phyloP scores from a whole-genome alignment of 805 yeast genomes.

The Hanseniaspora valbyensis region DNA sequence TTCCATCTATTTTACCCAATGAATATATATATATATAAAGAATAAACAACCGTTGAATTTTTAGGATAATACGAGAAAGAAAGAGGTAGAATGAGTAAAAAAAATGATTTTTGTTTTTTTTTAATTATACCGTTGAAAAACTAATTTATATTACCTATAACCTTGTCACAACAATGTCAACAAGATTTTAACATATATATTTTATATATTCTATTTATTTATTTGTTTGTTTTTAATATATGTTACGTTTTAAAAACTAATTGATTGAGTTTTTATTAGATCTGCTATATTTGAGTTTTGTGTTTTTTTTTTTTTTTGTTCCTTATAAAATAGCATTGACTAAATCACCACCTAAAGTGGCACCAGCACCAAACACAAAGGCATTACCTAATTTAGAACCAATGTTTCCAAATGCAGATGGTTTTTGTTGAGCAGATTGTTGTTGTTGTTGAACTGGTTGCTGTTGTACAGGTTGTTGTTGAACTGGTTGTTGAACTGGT shows the following conservation, averaged over 20 bases:
- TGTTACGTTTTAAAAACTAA: no score
- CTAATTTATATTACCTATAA: neutral
- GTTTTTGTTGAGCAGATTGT: constrained; percentile 25
- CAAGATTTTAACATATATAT: no score
- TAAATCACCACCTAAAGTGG: constrained; percentile 75
- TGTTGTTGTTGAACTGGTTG: constrained; percentile 29
- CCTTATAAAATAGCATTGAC: constrained; percentile 57
- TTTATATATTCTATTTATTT: no score
- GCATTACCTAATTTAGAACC: constrained; percentile 82
- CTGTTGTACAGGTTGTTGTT: constrained; percentile 26
- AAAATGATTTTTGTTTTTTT: no score
- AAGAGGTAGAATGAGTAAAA: no score
- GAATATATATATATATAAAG: no score
- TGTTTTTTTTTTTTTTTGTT: neutral
- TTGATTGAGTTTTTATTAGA: no score
- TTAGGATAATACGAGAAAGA: neutral
- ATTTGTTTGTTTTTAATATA: no score
- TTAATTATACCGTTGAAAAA: no score
- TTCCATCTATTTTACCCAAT: neutral
- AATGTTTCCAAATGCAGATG: constrained; percentile 37
- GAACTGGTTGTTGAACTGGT: constrained; percentile 14
- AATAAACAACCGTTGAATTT: neutral
- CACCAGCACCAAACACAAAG: constrained; percentile 95
- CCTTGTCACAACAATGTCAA: neutral
- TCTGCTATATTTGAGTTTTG: no score